These are phyloP conservation scores for Alternaria solani DNA, from an alignment of 2,329 filamentous ascomycete genomes.

Conservation along the genomic window DNA sequence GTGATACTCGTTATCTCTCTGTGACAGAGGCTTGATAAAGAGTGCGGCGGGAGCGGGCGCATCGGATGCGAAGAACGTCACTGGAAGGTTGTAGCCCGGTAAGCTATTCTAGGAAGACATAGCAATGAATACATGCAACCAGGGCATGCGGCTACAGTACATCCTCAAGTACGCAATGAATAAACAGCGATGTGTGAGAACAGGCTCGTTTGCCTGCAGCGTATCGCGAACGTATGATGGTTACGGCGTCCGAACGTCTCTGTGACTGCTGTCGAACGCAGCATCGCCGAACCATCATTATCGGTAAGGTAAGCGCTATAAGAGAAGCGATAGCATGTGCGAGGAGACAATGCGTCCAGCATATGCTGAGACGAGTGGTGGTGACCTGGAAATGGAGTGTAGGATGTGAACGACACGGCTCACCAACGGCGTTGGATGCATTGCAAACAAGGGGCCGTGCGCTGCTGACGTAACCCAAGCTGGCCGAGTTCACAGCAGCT, in stretches of 20 bases:
- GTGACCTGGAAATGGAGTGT: background rate
- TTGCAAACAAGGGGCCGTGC: background rate
- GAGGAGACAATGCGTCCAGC: background rate
- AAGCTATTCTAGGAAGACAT: accelerated
- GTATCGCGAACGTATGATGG: background rate
- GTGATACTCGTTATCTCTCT: accelerated
- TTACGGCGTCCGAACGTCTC: accelerated
- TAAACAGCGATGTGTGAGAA: background rate
- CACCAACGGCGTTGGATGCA: background rate
- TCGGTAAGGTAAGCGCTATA: too few relatives aligned
- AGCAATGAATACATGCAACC: background rate
- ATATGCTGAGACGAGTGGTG: background rate
- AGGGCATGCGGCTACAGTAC: background rate
- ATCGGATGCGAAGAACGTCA: background rate
- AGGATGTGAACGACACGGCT: too few relatives aligned
- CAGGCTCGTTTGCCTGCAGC: background rate
- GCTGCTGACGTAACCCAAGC: slow-evolving; percentile 19
- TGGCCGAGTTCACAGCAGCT: slow-evolving; percentile 20
- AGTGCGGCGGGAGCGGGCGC: accelerated
- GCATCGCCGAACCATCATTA: background rate
- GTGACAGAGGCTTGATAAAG: background rate
- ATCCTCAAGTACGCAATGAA: background rate
- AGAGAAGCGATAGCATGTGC: too few relatives aligned
- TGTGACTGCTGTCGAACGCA: background rate
- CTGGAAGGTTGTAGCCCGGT: background rate